Evolutionary conservation across 257 asterid genomes (phyloP), one percentile per base, ranked within the genome.

Genomic region (Capsicum pubescens): DNA sequence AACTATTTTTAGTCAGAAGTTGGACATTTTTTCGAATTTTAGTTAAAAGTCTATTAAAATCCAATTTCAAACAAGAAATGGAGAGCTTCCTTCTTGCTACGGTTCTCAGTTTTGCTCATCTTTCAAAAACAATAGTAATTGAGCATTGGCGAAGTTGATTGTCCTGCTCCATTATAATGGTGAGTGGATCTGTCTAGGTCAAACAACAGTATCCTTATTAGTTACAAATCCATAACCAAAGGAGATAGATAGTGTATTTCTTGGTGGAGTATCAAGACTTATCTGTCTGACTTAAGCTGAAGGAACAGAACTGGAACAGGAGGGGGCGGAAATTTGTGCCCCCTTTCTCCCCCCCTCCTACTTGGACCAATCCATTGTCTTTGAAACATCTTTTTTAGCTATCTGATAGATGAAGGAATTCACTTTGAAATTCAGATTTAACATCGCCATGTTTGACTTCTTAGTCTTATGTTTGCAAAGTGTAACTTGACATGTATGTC

Each of bases 131-230:
- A 50, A n/a, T 71, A 46, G 46, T 7, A 72, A 72, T 72, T 74
- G 80, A 50, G 80, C 61, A 48, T 50, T 74, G 42, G 14, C 46
- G 5, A 74, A 50, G 81, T 74, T 74, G 80, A 74, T 74, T 74
- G n/a, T 74, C 19, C 80, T 74, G 60, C 80, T 50, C 19, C 44
- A 50, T 21, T 74, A 56, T 74, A 52, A 74, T 50, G 61, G 36
- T 21, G 61, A 50, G n/a, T 32, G 80, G 36, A 50, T 74, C 21
- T 74, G 42, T 74, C 14, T 74, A 50, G 21, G 80, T 74, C 39
- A 74, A 50, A 50, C 58, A 8, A 50, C 19, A 50, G 80, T 74
- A 74, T 54, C 80, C 44, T 50, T 74, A 50, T 50, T 74, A 21
- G 61, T 2, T 74, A 26, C 48, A 76, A 76, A 4, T 76, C 48